Evolutionary conservation across 768 basidiomycete genomes (phyloP).

Genomic region (Auricularia heimuer): DNA sequence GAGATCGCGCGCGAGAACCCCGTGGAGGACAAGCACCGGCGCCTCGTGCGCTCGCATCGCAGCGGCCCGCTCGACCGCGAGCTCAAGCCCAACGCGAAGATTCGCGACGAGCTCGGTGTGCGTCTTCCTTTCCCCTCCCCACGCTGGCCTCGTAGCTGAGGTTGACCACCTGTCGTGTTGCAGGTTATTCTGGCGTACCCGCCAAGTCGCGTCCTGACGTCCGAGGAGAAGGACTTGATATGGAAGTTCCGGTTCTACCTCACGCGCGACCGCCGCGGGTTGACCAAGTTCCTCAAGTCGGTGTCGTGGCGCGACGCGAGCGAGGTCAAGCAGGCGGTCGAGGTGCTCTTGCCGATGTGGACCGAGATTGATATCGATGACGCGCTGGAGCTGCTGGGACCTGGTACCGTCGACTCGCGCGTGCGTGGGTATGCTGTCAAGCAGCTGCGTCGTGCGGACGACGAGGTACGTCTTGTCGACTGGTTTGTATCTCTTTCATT

Average conservation of each 20-base stretch:
- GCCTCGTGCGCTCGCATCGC: slow-evolving; percentile 87
- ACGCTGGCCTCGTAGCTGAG: not conserved
- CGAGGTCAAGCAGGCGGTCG: slow-evolving; percentile 96
- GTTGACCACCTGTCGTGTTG: not conserved
- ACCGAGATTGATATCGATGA: slow-evolving; percentile 96
- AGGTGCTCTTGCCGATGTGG: slow-evolving; percentile 92
- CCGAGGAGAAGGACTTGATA: slow-evolving; percentile 90
- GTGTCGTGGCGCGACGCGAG: slow-evolving; percentile 95
- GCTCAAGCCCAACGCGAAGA: slow-evolving; percentile 92
- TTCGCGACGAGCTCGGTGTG: slow-evolving; percentile 86
- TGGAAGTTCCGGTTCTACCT: slow-evolving; percentile 99
- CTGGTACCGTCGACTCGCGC: slow-evolving; percentile 79
- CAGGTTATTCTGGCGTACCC: slow-evolving; percentile 88
- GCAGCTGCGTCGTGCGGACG: slow-evolving; percentile 84
- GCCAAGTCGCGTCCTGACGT: slow-evolving; percentile 74
- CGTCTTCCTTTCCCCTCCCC: slow-evolving; percentile 15
- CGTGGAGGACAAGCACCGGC: slow-evolving; percentile 93
- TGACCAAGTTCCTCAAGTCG: slow-evolving; percentile 96
- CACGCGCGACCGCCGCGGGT: slow-evolving; percentile 78
- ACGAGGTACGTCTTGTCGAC: slow-evolving; percentile 44
- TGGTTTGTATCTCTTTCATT: too few species aligned
- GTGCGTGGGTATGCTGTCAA: slow-evolving; percentile 91
- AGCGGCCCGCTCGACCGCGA: slow-evolving; percentile 93
- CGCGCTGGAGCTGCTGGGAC: slow-evolving; percentile 88
- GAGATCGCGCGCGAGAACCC: slow-evolving; percentile 90